phyloP scores from a whole-genome alignment of 306 rosid genomes.

The Prunus persica region DNA sequence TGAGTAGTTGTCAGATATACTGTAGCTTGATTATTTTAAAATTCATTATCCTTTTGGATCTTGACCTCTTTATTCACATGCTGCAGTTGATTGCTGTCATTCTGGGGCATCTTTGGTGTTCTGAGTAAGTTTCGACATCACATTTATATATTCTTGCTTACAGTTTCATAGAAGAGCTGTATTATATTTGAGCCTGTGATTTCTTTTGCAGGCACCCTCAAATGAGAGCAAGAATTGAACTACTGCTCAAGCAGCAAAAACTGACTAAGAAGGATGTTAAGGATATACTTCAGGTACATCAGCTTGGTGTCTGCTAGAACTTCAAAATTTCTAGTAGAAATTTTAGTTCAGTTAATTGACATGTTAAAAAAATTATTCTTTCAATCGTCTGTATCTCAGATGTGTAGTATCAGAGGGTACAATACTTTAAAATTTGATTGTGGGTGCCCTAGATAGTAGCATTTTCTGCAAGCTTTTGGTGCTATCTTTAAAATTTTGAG shows the following conservation, averaged over 20 bases:
- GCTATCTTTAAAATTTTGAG: not conserved
- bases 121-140: slow-evolving; percentile 60
- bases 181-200: slow-evolving; percentile 16
- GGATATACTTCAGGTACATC: slow-evolving; percentile 77
- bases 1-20: not conserved
- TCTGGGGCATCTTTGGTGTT: slow-evolving; percentile 92
- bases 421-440: not conserved
- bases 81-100: slow-evolving; percentile 85
- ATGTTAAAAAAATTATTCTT: not conserved
- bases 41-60: slow-evolving; percentile 5
- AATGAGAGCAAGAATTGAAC: slow-evolving; percentile 86
- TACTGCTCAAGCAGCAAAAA: slow-evolving; percentile 86
- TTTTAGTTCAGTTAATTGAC: not conserved
- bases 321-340: not conserved
- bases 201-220: slow-evolving; percentile 56
- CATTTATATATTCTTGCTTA: not conserved
- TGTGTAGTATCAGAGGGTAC: not conserved
- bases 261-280: slow-evolving; percentile 65
- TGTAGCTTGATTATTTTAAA: not conserved
- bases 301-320: not conserved
- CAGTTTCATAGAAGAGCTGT: slow-evolving; percentile 7
- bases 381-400: not conserved
- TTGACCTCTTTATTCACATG: slow-evolving; percentile 25
- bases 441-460: not conserved
- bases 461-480: not conserved